These are phyloP conservation scores for Ophiostoma novo-ulmi DNA, from an alignment of 2,329 filamentous ascomycete genomes.

Conservation along the genomic window DNA sequence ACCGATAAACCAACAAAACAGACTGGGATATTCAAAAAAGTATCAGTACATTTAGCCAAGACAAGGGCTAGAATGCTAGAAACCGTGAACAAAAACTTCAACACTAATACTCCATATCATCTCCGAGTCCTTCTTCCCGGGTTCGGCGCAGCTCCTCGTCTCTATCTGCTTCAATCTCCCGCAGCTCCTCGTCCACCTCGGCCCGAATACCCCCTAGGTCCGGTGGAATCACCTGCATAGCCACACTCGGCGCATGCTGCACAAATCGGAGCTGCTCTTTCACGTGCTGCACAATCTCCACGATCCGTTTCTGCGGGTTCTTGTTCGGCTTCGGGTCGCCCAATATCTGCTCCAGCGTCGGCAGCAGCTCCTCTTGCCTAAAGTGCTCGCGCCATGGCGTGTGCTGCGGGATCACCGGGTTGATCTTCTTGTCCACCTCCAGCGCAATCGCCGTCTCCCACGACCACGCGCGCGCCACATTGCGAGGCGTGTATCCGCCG, in stretches of 20 bases:
- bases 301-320: slow-evolving; percentile 70
- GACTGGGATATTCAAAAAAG: too few relatives aligned
- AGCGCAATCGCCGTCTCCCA: slow-evolving; percentile 93
- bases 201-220: slow-evolving; percentile 65
- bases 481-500: slow-evolving; percentile 92
- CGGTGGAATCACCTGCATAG: slow-evolving; percentile 73
- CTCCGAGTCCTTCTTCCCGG: slow-evolving; percentile 54
- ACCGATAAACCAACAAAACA: neutral
- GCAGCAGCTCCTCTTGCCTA: slow-evolving; percentile 80
- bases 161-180: slow-evolving; percentile 43
- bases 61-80: neutral
- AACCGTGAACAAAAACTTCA: neutral
- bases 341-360: slow-evolving; percentile 68
- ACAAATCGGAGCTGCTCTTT: slow-evolving; percentile 84
- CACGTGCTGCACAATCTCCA: slow-evolving; percentile 70
- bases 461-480: slow-evolving; percentile 94
- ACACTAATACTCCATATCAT: slow-evolving; percentile 46
- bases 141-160: slow-evolving; percentile 50
- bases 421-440: slow-evolving; percentile 64
- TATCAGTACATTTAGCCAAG: neutral
- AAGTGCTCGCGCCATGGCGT: slow-evolving; percentile 87
- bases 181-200: slow-evolving; percentile 62
- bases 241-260: slow-evolving; percentile 77
- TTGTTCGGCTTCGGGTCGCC: slow-evolving; percentile 68
- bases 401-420: slow-evolving; percentile 68